Evolutionary conservation across 768 basidiomycete species (phyloP), one percentile per base, ranked within the genome.

Genomic region (Hypholoma sublateritium): DNA sequence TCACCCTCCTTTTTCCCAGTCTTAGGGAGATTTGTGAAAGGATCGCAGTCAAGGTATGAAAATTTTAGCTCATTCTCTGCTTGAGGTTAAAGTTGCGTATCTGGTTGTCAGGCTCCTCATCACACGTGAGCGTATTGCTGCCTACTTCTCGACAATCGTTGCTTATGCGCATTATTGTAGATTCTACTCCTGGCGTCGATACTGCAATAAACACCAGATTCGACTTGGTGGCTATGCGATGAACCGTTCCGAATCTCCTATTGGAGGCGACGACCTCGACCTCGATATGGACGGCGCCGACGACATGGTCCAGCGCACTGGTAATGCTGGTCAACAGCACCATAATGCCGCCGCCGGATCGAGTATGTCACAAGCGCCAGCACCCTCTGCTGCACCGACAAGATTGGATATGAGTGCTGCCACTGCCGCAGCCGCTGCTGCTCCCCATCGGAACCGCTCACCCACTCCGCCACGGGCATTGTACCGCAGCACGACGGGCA

Each of bases 151-250:
- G 17, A 6, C 21, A n/a, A 37, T 19, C 54, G 19, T 55, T 42
- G 49, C 16, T 32, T 28, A 32, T 51, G 50, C 60, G n/a, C 14
- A 32, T 42, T 39, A 28, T 37, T 34, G 22, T 51, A 93, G 91
- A 11, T 93, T 93, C 68, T 93, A 92, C 68, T 93, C 91, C 1
- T 94, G 92, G 92, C 82, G 92, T 39, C 84, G 92, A 43, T 94
- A 93, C 65, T 94, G 92, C 74, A 94, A 94, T 68, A 94, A 93
- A 67, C 91, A 94, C 69, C 90, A 93, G 70, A 94, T 94, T 49
- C 85, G 89, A n/a, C 78, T 94, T 0, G 89, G 90, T 22, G 90
- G 91, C 2, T 94, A 93, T 63, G 75, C 83, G 8, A 93, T 93
- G 91, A 86, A 82, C 52, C 80, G 82, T 16, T 76, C 79, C 9